Conservation (phyloP, 768 basidiomycete genomes). For the Piloderma croceum region DNA sequence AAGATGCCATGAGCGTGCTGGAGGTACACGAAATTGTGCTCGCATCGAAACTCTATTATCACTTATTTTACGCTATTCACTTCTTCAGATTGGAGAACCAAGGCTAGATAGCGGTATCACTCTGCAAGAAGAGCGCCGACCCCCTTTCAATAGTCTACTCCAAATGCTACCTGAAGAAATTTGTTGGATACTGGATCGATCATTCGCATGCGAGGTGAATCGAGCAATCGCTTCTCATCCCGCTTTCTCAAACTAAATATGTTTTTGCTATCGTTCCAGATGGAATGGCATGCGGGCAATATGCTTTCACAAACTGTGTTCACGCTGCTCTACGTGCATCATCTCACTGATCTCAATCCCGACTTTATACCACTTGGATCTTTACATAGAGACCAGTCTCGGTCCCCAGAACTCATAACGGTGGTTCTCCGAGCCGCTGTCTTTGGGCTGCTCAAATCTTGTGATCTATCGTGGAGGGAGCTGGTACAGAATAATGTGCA, state of each 20-base stretch:
- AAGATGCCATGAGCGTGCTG: constrained; percentile 92
- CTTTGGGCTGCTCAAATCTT: constrained; percentile 69
- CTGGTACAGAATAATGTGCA: constrained; percentile 66
- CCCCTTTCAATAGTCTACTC: constrained; percentile 57
- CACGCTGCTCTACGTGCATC: constrained; percentile 70
- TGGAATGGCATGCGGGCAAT: constrained; percentile 83
- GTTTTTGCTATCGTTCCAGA: constrained; percentile 39
- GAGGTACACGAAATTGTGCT: constrained; percentile 46
- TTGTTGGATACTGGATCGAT: constrained; percentile 82
- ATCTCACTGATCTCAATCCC: constrained; percentile 54
- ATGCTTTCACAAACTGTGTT: constrained; percentile 83
- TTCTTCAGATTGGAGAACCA: constrained; percentile 76
- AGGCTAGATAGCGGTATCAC: constrained; percentile 75
- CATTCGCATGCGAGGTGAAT: constrained; percentile 73
- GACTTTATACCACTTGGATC: constrained; percentile 35
- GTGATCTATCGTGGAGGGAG: constrained; percentile 79
- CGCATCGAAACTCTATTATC: constrained; percentile 4
- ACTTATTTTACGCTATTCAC: constrained; percentile 10
- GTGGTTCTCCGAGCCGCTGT: constrained; percentile 63
- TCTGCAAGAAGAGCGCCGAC: constrained; percentile 33
- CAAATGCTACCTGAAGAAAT: constrained; percentile 72
- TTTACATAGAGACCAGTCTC: constrained; percentile 32
- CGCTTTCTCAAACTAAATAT: constrained; percentile 5
- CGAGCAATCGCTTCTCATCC: constrained; percentile 2
- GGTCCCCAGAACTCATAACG: constrained; percentile 60